phyloP scores from a whole-genome alignment of 2,329 filamentous ascomycete genomes.

The Aspergillus quadrilineatus region DNA sequence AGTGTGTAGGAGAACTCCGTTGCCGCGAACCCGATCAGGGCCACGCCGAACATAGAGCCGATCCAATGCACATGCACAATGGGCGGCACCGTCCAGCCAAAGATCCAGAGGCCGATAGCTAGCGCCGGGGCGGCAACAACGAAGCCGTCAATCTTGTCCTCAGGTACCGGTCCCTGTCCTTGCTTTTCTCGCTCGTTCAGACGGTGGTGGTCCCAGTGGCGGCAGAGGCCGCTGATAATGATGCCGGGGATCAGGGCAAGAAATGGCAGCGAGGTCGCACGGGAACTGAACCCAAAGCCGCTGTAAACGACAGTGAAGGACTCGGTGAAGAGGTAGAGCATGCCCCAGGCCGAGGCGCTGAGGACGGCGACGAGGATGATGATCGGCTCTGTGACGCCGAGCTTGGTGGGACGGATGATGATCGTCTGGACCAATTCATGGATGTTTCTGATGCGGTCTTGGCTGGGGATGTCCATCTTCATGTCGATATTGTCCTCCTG shows the following conservation, averaged over 20 bases:
- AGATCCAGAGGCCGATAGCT: conserved; percentile 5
- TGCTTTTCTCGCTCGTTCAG: neutral
- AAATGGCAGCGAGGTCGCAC: conserved; percentile 3
- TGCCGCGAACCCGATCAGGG: conserved; percentile 15
- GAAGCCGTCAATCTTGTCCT: conserved; percentile 20
- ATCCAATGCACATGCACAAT: conserved; percentile 10
- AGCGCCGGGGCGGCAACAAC: conserved; percentile 16
- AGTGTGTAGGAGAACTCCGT: conserved; percentile 14
- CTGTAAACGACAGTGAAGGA: conserved; percentile 7
- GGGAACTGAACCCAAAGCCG: neutral
- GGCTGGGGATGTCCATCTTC: neutral
- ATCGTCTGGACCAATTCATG: neutral
- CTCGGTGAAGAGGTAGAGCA: conserved; percentile 11
- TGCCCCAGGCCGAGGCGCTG: conserved; percentile 3
- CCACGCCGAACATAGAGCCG: conserved; percentile 8
- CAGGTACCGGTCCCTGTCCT: conserved; percentile 13
- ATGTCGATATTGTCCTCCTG: neutral
- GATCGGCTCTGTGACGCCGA: conserved; percentile 9
- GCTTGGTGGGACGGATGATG: conserved; percentile 2
- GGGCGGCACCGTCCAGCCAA: conserved; percentile 8
- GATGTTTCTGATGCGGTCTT: neutral
- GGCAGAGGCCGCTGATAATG: neutral
- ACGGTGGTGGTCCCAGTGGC: conserved; percentile 3
- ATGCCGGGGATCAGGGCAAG: neutral
- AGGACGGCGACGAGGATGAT: conserved; percentile 6